Evolutionary conservation across 306 rosid species (phyloP), one percentile per base, ranked within the genome.

Genomic region (Cucumis hystrix): DNA sequence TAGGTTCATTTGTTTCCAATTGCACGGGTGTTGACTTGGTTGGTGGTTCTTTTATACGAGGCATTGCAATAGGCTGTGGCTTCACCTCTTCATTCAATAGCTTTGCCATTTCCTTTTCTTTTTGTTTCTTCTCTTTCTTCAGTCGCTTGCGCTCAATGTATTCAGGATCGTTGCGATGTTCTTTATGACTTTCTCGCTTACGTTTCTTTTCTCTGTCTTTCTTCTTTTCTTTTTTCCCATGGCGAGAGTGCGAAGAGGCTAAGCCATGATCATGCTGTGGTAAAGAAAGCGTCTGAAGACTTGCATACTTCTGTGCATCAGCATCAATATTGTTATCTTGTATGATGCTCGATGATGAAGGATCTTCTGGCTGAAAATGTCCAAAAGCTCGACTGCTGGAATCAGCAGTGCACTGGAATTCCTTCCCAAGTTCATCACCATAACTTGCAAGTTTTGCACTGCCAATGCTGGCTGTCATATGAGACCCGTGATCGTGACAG

Each of bases 401-500:
- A 86, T 92, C 96, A 12, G 97, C 97, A 61, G 96, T 90, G 88
- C 93, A 92, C 78, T 87, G 98, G 64, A 95, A 90, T 73, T 95
- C 98, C 83, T 81, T 95, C 58, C 83, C 91, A 21, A 87, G 63
- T 66, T 90, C 98, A 39, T 90, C 95, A 76, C 89, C 89, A 66
- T 91, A 91, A 41, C 89, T 86, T 25, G 86, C 74, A 75, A 89
- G 65, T 68, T 90, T 95, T 45, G 96, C 98, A 83, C 98, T 90
- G 47, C 96, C 97, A 63, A 90, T 92, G 83, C 98, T 95, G 77
- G 96, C 97, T 79, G 97, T 95, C 97, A 95, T 81, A 77, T 84
- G 93, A 20, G 96, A 95, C 76, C 97, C 93, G 56, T 2, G 93
- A 83, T 83, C 88, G 54, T 88, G 93, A 75, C 90, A 92, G 61